Evolutionary conservation across 192 early-diverging fungal species (phyloP).

Genomic region (Entomortierella beljakovae): DNA sequence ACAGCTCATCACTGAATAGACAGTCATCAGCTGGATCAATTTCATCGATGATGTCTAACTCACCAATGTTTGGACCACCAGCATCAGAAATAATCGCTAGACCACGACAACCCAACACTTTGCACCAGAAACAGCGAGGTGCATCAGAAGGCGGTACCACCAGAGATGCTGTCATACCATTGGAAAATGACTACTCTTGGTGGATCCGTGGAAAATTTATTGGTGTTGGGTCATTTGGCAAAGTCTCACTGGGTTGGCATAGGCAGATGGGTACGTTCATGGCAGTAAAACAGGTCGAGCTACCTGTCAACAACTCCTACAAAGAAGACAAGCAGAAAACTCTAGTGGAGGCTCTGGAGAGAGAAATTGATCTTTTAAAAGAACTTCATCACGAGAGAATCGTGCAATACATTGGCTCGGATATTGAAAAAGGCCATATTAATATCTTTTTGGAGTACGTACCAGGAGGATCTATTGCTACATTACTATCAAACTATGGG

Average conservation of each 20-base stretch:
- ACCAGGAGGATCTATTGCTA: slow-evolving; percentile 94
- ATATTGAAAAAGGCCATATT: slow-evolving; percentile 78
- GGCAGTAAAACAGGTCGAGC: slow-evolving; percentile 97
- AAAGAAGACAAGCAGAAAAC: slow-evolving; percentile 79
- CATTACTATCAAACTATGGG: slow-evolving; percentile 86
- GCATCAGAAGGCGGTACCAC: not conserved
- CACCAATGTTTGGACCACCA: slow-evolving; percentile 1
- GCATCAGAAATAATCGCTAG: slow-evolving; percentile 14
- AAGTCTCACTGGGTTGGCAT: slow-evolving; percentile 93
- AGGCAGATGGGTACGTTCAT: slow-evolving; percentile 89
- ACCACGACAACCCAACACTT: slow-evolving; percentile 13
- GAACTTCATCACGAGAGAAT: slow-evolving; percentile 96
- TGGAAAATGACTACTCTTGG: slow-evolving; percentile 54
- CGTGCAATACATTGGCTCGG: slow-evolving; percentile 90
- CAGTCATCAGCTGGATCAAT: slow-evolving; percentile 34
- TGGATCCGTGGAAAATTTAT: slow-evolving; percentile 94
- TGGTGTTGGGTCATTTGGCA: slow-evolving; percentile 96
- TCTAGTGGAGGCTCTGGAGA: slow-evolving; percentile 87
- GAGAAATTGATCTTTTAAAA: slow-evolving; percentile 91
- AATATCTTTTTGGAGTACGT: slow-evolving; percentile 99
- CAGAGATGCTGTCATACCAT: slow-evolving; percentile 20
- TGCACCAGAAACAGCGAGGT: slow-evolving; percentile 12
- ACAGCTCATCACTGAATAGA: slow-evolving; percentile 32
- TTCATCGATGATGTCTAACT: slow-evolving; percentile 16
- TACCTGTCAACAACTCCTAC: slow-evolving; percentile 74